Evolutionary conservation across 306 rosid genomes (phyloP), one percentile per base, ranked within the genome.

Genomic region (Acacia confusa): DNA sequence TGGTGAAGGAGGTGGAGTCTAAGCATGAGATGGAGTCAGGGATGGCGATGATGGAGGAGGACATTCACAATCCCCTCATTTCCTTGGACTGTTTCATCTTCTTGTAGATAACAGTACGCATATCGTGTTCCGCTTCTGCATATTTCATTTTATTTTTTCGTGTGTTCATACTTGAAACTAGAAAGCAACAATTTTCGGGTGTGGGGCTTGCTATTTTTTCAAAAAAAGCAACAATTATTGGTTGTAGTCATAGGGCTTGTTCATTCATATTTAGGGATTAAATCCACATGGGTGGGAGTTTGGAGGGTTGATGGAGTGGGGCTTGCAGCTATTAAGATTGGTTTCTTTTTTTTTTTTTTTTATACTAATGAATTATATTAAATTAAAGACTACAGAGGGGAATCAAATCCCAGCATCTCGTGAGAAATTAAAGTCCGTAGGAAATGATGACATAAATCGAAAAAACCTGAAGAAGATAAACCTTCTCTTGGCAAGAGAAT

Each of bases 41-140:
- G 14, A 2, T 22, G 74, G 53, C 2, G 27, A 41, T 22, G 74
- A 69, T 22, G 79, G 97, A 91, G 79, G 97, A 91, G 87, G 97
- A 95, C 83, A 84, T 93, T 78, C 83, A 90, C n/a, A 92, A 93
- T 81, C 97, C 97, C 57, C 88, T 91, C 71, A 91, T 95, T 74
- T 85, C 95, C 77, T 86, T 95, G 88, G 97, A 95, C 79, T 95
- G 97, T 76, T 95, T 95, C 81, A 95, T 95, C 82, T 92, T 95
- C 85, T 65, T 92, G 70, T 95, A 92, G 92, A 88, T 30, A 43
- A 6, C 34, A 57, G 5, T 44, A 52, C 63, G 76, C 73, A 25
- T 24, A 20, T 22, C 52, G 20, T 41, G 5, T 41, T 6, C 19
- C 5, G 50, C 24, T 4, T 28, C 28, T n/a, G 48, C 52, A 20